phyloP scores from a whole-genome alignment of 352 stramenopile genomes.

The Phytopythium boreale region DNA sequence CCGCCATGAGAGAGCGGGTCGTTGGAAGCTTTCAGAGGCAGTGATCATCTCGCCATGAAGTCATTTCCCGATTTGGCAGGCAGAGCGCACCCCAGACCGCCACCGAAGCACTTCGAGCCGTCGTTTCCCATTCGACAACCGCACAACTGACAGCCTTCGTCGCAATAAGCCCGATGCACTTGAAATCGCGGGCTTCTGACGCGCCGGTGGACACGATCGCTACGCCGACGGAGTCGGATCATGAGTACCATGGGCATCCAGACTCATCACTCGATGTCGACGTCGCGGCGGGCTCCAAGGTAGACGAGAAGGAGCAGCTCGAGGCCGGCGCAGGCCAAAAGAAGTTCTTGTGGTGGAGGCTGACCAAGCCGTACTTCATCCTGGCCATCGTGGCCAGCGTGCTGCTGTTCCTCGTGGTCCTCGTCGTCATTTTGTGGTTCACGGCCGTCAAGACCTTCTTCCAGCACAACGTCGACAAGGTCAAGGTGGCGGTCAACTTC shows the following conservation, averaged over 20 bases:
- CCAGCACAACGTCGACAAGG: slow-evolving; percentile 57
- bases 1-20: too few species aligned
- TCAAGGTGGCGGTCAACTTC: slow-evolving; percentile 59
- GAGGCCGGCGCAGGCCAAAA: slow-evolving; percentile 25
- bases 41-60: too few species aligned
- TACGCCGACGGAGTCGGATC: slow-evolving; percentile 15
- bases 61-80: too few species aligned
- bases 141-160: too few species aligned
- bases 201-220: too few species aligned
- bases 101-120: too few species aligned
- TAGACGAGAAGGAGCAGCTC: slow-evolving; percentile 19
- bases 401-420: slow-evolving; percentile 29
- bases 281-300: slow-evolving; percentile 15
- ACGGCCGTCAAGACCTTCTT: slow-evolving; percentile 55
- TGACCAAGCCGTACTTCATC: slow-evolving; percentile 56
- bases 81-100: too few species aligned
- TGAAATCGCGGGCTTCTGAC: too few species aligned
- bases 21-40: too few species aligned
- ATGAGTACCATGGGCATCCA: slow-evolving; percentile 14
- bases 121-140: too few species aligned
- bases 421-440: slow-evolving; percentile 53
- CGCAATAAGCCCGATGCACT: too few species aligned
- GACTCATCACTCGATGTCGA: slow-evolving; percentile 29
- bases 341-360: slow-evolving; percentile 49
- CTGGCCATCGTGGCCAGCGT: slow-evolving; percentile 37